Evolutionary conservation across 257 asterid genomes (phyloP), one percentile per base, ranked within the genome.

Genomic region (Scutellaria minor): DNA sequence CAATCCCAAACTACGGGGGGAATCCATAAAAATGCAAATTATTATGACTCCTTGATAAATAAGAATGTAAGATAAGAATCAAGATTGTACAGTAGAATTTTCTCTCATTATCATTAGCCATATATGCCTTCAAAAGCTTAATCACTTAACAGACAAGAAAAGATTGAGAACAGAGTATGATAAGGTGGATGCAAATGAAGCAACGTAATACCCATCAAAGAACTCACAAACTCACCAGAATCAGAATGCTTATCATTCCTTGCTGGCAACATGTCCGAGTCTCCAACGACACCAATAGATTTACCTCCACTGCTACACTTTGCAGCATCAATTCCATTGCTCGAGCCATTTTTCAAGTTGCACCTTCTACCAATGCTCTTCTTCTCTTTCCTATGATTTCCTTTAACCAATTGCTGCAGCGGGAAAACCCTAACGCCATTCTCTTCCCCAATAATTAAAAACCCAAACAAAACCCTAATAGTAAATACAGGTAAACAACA

Each of bases 361-460:
- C 13, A 45, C 54, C 75, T 78, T 63, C 54, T 82, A 35, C 79
- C 80, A 58, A 54, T 80, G 73, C 22, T 64, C 74, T 76, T 83
- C 84, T 66, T 82, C 59, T 84, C 88, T 75, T 80, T 88, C 55
- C 78, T 82, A 48, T 68, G 79, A 77, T 73, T 86, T 12, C 94
- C 94, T 74, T 90, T 90, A 47, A 90, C 77, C 76, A 92, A 70
- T 11, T 82, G 83, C 71, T 84, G 83, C 67, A 92, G 61, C 4
- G 87, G 88, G 27, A 85, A 84, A 69, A 88, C 74, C 85, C 96
- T 79, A 70, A 90, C 96, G 73, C 98, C 98, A 58, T 83, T 85
- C 83, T 83, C 91, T 74, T 92, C 96, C 73, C 98, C 98, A 56
- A 88, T 70, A 73, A 92, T 68, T 82, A 92, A 70, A 68, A 74